Base-by-base conservation (phyloP, 164 flowering plant species). In the Paratinospora sagittata region DNA sequence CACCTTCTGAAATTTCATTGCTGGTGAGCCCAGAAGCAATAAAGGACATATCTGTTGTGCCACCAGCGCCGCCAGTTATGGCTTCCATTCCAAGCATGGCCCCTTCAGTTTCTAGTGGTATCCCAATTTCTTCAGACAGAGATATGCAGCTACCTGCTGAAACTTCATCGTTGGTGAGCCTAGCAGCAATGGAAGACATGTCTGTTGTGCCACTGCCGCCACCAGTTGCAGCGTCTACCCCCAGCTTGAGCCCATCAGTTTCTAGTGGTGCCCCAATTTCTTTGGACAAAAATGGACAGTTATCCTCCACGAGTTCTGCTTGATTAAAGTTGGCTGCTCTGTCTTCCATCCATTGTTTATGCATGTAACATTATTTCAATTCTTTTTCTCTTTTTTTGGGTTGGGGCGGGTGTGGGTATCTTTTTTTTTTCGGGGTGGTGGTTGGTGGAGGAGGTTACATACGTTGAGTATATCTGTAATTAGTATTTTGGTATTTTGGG, bases 331-430 rank as follows among this genome's bases (percentile, higher is more conserved):
- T 47, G 52, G 52, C 16, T 27, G 0, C 41, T 16, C 23, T 34
- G 14, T 27, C 24, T 26, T 70, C 13, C 26, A 13, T 27, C 17
- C 67, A 27, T 17, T 43, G 65, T 36, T 41, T 41, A 3, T 9
- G 55, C 6, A 43, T 70, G 73, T 70, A 70, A 63, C 41, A 71
- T 70, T 70, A 69, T 57, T 69, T 69, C 26, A 17, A 37, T 10
- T 41, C 64, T 63, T 34, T 30, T 52, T 52, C 37, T 27, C 2
- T 62, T 14, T 37, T 37, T 37, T n/a, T n/a, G n/a, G n/a, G n/a
- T n/a, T 68, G n/a, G n/a, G n/a, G n/a, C n/a, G n/a, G n/a, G n/a
- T n/a, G n/a, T n/a, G n/a, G n/a, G n/a, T n/a, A n/a, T n/a, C n/a
- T n/a, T n/a, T n/a, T n/a, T n/a, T n/a, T n/a, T n/a, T n/a, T n/a